These are phyloP conservation scores for Paramecium sonneborni DNA, from an alignment of 73 alveolate genomes.

Conservation along the genomic window DNA sequence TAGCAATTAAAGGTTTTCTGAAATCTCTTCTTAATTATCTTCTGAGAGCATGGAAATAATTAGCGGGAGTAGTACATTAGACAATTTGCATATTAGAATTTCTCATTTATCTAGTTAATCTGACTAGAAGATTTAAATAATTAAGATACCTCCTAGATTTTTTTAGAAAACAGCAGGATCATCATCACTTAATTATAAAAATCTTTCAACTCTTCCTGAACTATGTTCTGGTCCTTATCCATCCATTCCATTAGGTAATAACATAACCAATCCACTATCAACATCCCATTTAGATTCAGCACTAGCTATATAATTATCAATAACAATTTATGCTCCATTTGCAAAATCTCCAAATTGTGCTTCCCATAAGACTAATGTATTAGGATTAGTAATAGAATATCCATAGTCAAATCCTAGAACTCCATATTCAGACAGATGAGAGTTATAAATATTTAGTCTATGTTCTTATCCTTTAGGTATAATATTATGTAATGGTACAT, in stretches of 20 bases:
- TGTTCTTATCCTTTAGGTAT: constrained; percentile 15
- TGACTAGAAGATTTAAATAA: not conserved
- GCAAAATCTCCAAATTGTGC: constrained; percentile 98
- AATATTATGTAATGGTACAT: constrained; percentile 68
- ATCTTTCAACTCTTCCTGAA: constrained; percentile 86
- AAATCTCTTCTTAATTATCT: constrained; percentile 91
- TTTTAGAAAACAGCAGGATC: constrained; percentile 48
- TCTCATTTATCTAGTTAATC: constrained; percentile 12
- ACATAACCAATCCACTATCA: constrained; percentile 79
- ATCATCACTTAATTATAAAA: constrained; percentile 71
- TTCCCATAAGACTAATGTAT: constrained; percentile 85
- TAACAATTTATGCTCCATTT: constrained; percentile 90
- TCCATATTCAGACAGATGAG: constrained; percentile 83
- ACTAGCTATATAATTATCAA: constrained; percentile 87
- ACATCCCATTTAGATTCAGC: constrained; percentile 93
- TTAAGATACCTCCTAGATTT: not conserved
- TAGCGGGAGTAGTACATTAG: constrained; percentile 92
- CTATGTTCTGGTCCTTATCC: constrained; percentile 95
- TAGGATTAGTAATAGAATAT: constrained; percentile 86
- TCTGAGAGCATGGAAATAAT: constrained; percentile 93
- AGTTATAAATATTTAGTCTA: constrained; percentile 58
- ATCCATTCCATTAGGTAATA: constrained; percentile 91
- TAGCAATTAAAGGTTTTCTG: constrained; percentile 89
- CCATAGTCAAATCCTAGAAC: constrained; percentile 95
- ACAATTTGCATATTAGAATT: constrained; percentile 74